phyloP scores from a whole-genome alignment of 1,139 yeast genomes.

The Saccharomyces hybrid region DNA sequence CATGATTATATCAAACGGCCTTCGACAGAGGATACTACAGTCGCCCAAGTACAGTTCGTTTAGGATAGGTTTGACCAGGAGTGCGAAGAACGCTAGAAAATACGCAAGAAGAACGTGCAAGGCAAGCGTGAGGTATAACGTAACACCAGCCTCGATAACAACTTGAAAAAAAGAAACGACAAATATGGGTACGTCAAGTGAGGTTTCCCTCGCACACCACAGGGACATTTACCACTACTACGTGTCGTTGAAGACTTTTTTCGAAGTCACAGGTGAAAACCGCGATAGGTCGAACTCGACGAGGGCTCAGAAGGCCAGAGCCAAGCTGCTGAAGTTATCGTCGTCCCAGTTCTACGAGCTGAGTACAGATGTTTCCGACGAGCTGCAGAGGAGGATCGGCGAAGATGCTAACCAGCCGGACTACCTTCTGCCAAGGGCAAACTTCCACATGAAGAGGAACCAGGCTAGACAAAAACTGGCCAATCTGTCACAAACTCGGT shows the following conservation, averaged over 20 bases:
- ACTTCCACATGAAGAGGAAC: conserved; percentile 87
- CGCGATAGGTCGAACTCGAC: conserved; percentile 36
- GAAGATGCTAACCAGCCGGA: conserved; percentile 48
- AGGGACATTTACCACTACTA: conserved; percentile 16
- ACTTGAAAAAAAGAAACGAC: neutral
- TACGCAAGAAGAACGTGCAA: neutral
- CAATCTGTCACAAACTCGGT: conserved; percentile 70
- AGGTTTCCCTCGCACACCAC: conserved; percentile 6
- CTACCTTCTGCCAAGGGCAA: conserved; percentile 58
- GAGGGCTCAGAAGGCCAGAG: conserved; percentile 72
- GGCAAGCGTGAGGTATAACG: neutral
- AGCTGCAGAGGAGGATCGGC: conserved; percentile 64
- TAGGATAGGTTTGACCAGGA: neutral
- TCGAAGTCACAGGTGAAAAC: conserved; percentile 17
- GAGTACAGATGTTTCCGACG: conserved; percentile 90
- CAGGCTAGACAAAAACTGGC: conserved; percentile 93
- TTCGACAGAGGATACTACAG: neutral
- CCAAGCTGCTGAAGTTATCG: conserved; percentile 71
- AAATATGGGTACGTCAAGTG: neutral
- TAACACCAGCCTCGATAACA: neutral
- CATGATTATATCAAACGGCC: neutral
- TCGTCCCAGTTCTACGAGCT: conserved; percentile 82
- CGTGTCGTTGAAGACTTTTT: conserved; percentile 17
- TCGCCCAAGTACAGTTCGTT: neutral
- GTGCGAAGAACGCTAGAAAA: neutral